Base-by-base conservation (phyloP, 768 basidiomycete genomes). In the Suillus fuscotomentosus region DNA sequence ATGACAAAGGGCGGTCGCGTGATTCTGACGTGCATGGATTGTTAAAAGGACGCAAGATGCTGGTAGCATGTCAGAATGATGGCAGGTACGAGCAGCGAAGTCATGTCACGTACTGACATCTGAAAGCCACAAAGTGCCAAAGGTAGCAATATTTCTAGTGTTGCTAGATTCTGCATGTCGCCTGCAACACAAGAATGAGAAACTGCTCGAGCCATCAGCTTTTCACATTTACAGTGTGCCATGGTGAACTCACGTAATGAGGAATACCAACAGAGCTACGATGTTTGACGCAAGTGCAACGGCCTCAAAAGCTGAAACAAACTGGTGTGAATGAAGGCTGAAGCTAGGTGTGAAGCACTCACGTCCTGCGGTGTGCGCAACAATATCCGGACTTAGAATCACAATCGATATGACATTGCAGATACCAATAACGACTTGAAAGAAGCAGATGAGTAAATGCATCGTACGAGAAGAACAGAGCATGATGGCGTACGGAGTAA, bases 11-110 rank as follows among this genome's bases (percentile, higher is more conserved):
- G 62, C 65, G n/a, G 57, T 5, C 14, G 63, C 60, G 15, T 11
- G 31, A 11, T 62, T 69, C 17, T 67, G 71, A 31, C 67, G 71
- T 38, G 75, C 73, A 54, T 75, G 77, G 53, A 71, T 45, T 1
- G 78, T 71, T 51, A 78, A 57, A 7, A 68, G 64, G 31, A 68
- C 31, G 34, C 70, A 65, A 7, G 72, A 63, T 5, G 39, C 73
- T 77, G 36, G 7, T 3, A 20, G 5, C 38, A 4, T 15, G n/a
- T 68, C 59, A 50, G 10, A 11, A 22, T 43, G 31, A 22, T 43
- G 39, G 34, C 22, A 45, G 15, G 22, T 14, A 9, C 10, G 27
- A 20, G 42, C 13, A 42, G 31, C 56, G 5, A 3, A 34, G 24
- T 27, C 5, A 27, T 24, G 8, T 24, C 1, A 4, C 72, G 13